Evolutionary conservation across 306 rosid genomes (phyloP).

Genomic region (Begonia loranthoides): DNA sequence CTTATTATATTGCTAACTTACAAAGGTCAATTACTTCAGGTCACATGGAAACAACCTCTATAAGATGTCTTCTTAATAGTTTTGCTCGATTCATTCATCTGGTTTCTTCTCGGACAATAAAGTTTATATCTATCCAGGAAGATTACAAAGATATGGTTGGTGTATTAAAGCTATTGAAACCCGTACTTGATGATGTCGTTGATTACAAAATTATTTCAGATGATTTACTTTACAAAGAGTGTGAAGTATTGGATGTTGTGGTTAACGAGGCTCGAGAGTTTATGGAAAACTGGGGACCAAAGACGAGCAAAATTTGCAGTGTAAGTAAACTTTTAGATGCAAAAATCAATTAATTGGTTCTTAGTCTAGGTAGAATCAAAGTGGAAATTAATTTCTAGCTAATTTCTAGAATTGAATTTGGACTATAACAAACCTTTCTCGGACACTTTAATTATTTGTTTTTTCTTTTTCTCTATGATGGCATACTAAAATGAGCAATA

Average conservation of each 20-base stretch:
- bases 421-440: too few relatives aligned
- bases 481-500: too few relatives aligned
- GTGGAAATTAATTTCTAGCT: too few relatives aligned
- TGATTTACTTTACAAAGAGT: constrained; percentile 40
- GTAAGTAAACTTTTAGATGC: constrained; percentile 30
- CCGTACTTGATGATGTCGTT: constrained; percentile 57
- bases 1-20: too few relatives aligned
- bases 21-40: constrained; percentile 23
- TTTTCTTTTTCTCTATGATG: too few relatives aligned
- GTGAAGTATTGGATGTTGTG: constrained; percentile 53
- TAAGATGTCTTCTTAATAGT: constrained; percentile 70
- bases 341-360: neutral
- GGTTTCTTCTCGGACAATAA: constrained; percentile 60
- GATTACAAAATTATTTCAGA: constrained; percentile 37
- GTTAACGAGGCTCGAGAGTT: constrained; percentile 72
- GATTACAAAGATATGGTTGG: constrained; percentile 40
- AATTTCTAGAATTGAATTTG: too few relatives aligned
- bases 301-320: constrained; percentile 55
- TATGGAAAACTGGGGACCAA: constrained; percentile 58
- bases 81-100: constrained; percentile 78
- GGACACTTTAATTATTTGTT: too few relatives aligned
- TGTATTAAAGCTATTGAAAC: constrained; percentile 63
- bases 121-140: constrained; percentile 50
- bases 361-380: too few relatives aligned
- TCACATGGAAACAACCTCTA: constrained; percentile 43